Conservation (phyloP, 2,329 filamentous ascomycete species). For the Fusarium proliferatum region DNA sequence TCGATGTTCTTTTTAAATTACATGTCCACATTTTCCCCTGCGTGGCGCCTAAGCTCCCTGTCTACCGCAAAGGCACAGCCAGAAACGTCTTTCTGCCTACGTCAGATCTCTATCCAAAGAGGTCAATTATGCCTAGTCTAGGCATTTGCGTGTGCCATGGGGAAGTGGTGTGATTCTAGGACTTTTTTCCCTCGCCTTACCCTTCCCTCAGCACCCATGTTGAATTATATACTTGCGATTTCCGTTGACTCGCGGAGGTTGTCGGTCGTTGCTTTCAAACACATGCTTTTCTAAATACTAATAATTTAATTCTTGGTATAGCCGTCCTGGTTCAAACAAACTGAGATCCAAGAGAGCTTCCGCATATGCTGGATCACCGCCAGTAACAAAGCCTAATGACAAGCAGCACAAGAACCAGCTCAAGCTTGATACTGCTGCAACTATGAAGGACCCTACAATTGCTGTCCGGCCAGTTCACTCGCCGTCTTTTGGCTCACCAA, state of each 20-base stretch:
- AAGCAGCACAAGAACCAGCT: conserved; percentile 18
- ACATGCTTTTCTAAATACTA: conserved; percentile 17
- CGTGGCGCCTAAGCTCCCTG: conserved; percentile 40
- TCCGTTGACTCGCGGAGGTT: neutral
- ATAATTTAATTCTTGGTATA: conserved; percentile 22
- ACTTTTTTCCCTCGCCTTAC: neutral
- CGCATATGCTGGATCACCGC: conserved; percentile 29
- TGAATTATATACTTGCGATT: neutral
- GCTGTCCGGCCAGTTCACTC: conserved; percentile 37
- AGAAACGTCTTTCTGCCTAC: conserved; percentile 32
- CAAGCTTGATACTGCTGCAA: conserved; percentile 15
- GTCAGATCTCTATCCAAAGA: conserved; percentile 40
- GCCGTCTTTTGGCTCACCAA: conserved; percentile 29
- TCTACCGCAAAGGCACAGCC: conserved; percentile 37
- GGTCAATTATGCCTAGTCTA: conserved; percentile 41
- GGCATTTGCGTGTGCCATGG: conserved; percentile 13
- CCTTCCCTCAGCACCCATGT: neutral
- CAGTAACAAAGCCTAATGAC: conserved; percentile 20
- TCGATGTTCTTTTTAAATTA: conserved; percentile 40
- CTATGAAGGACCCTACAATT: conserved; percentile 41
- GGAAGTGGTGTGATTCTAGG: conserved; percentile 24
- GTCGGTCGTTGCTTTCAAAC: conserved; percentile 3
- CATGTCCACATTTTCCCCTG: conserved; percentile 45
- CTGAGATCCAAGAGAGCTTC: conserved; percentile 42
- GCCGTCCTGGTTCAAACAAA: conserved; percentile 43